phyloP scores from a whole-genome alignment of 2,329 filamentous ascomycete species.

The Cladosporium sp. region DNA sequence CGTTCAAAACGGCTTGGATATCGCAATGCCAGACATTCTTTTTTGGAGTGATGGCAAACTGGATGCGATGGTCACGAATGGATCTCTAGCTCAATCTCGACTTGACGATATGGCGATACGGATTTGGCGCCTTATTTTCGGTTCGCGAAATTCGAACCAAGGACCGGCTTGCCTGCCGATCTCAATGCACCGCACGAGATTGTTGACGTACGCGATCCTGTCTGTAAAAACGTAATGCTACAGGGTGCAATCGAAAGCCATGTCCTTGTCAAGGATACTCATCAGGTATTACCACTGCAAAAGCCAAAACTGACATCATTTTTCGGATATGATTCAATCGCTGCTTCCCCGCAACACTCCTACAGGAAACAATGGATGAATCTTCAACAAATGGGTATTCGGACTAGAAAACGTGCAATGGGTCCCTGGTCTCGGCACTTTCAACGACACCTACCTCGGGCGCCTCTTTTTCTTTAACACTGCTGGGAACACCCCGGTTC shows the following conservation, averaged over 20 bases:
- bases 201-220: constrained; percentile 56
- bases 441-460: constrained; percentile 17
- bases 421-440: not conserved
- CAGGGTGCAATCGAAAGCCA: constrained; percentile 57
- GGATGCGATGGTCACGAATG: constrained; percentile 36
- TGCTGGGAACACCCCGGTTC: constrained; percentile 3
- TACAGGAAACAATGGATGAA: not conserved
- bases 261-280: constrained; percentile 63
- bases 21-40: constrained; percentile 32
- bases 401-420: constrained; percentile 7
- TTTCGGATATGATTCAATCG: constrained; percentile 35
- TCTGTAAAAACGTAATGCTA: constrained; percentile 51
- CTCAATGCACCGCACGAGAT: constrained; percentile 48
- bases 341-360: constrained; percentile 7
- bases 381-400: constrained; percentile 12
- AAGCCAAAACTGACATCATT: constrained; percentile 55
- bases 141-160: constrained; percentile 28
- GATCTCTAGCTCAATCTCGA: constrained; percentile 34
- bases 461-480: constrained; percentile 10
- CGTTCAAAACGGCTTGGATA: constrained; percentile 35
- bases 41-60: constrained; percentile 31
- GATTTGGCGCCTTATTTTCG: constrained; percentile 33
- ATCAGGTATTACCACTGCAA: constrained; percentile 56
- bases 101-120: constrained; percentile 40
- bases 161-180: constrained; percentile 21